Conservation (phyloP, 148 eudicot species). For the Chenopodium berlandieri region DNA sequence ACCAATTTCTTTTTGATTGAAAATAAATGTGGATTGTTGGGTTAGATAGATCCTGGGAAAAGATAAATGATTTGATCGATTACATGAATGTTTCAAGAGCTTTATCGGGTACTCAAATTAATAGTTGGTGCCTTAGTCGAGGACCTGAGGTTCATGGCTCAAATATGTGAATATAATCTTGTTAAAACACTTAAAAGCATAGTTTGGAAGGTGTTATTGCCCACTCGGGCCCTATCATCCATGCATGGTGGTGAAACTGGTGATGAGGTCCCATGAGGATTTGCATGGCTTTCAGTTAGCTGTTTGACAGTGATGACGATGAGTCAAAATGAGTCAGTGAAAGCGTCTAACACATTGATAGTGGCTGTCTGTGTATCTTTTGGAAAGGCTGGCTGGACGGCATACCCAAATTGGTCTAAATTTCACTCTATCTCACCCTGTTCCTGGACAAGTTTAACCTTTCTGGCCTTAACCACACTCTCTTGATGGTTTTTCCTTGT, state of each 20-base stretch:
- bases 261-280: background rate
- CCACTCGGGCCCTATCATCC: background rate
- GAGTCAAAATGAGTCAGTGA: background rate
- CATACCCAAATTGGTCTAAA: background rate
- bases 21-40: background rate
- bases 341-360: background rate
- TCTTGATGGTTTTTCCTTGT: background rate
- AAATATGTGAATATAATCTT: background rate
- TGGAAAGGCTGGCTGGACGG: background rate
- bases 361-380: background rate
- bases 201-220: background rate
- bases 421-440: background rate
- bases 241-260: background rate
- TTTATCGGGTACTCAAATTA: background rate
- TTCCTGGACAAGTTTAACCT: background rate
- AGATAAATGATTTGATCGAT: background rate
- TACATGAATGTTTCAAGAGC: background rate
- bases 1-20: background rate
- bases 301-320: background rate
- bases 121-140: background rate
- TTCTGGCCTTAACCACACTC: background rate
- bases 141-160: background rate
- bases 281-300: background rate
- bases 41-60: background rate
- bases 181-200: background rate